Percentiles rank a stretch among this genome's conserved stretches.
Evolutionary conservation across 2,329 filamentous ascomycete species (phyloP).

Genomic region (Aspergillus calidoustus): DNA sequence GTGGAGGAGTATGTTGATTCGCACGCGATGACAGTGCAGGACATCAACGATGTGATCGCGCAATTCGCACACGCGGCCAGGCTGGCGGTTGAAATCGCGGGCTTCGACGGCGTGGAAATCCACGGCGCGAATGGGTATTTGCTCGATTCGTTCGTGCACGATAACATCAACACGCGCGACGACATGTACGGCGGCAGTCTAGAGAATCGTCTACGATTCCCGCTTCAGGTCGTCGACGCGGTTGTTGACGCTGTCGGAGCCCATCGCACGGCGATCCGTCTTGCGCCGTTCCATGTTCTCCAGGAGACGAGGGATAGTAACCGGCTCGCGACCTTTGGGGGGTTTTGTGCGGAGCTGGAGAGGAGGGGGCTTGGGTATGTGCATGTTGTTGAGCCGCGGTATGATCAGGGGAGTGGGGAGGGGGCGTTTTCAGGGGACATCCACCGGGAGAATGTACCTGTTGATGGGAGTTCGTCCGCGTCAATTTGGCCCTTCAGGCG

Average conservation of each 20-base stretch:
- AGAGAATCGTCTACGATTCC: background rate
- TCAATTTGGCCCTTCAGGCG: background rate
- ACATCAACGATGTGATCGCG: background rate
- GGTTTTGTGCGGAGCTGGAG: background rate
- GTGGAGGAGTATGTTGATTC: background rate
- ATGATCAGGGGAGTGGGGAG: constrained; percentile 2
- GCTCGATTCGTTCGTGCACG: constrained; percentile 3
- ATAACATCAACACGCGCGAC: background rate
- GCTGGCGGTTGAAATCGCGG: background rate
- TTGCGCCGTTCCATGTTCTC: constrained; percentile 4
- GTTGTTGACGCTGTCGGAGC: background rate
- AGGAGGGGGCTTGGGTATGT: background rate
- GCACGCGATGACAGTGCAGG: background rate
- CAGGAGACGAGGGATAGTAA: constrained; percentile 2
- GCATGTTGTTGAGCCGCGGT: constrained; percentile 1
- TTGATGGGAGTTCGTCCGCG: too few relatives aligned
- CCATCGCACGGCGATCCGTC: background rate
- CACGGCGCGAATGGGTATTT: constrained; percentile 4
- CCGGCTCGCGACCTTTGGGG: background rate
- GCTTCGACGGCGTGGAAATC: constrained; percentile 8
- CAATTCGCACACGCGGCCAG: background rate
- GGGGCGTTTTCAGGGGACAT: background rate
- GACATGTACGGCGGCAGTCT: background rate
- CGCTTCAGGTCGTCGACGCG: background rate
- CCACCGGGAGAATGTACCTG: background rate